phyloP scores from a whole-genome alignment of 2,329 filamentous ascomycete species.

The Alternaria brassicicola region DNA sequence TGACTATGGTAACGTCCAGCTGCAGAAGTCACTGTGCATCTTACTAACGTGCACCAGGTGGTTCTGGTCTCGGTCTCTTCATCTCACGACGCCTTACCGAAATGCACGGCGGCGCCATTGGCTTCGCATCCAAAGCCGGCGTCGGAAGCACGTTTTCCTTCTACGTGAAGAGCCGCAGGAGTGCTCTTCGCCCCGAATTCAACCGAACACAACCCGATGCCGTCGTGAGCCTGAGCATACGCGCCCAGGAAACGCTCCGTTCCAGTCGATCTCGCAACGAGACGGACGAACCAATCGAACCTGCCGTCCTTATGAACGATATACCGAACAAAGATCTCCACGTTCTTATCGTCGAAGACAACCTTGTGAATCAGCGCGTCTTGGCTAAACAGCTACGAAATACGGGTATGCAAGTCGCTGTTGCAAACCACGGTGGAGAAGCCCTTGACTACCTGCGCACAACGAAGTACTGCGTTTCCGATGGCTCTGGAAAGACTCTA shows the following conservation, averaged over 20 bases:
- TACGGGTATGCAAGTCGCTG: slow-evolving; percentile 43
- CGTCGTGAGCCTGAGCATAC: slow-evolving; percentile 14
- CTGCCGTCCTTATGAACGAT: background rate
- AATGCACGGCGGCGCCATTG: slow-evolving; percentile 42
- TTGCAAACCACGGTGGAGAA: slow-evolving; percentile 50
- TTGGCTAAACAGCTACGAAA: slow-evolving; percentile 49
- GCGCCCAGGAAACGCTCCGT: slow-evolving; percentile 15
- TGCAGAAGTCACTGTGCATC: no score
- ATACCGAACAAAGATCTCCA: slow-evolving; percentile 21
- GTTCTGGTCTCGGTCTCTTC: slow-evolving; percentile 43
- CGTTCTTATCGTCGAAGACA: slow-evolving; percentile 47
- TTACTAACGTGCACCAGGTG: slow-evolving; percentile 10
- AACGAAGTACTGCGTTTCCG: slow-evolving; percentile 28
- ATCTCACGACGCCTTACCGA: slow-evolving; percentile 39
- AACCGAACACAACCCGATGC: slow-evolving; percentile 13
- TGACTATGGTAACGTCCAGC: slow-evolving; percentile 34
- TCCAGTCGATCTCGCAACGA: slow-evolving; percentile 14
- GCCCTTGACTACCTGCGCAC: slow-evolving; percentile 44
- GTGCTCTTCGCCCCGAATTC: slow-evolving; percentile 1
- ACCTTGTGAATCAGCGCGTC: slow-evolving; percentile 51
- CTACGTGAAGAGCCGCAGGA: slow-evolving; percentile 36
- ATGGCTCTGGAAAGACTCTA: slow-evolving; percentile 18
- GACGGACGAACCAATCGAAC: background rate
- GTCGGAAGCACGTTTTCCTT: slow-evolving; percentile 43
- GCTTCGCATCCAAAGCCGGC: slow-evolving; percentile 29